These are phyloP conservation scores for Elaphomyces granulatus DNA, from an alignment of 495 filamentous ascomycete genomes.

Conservation along the genomic window DNA sequence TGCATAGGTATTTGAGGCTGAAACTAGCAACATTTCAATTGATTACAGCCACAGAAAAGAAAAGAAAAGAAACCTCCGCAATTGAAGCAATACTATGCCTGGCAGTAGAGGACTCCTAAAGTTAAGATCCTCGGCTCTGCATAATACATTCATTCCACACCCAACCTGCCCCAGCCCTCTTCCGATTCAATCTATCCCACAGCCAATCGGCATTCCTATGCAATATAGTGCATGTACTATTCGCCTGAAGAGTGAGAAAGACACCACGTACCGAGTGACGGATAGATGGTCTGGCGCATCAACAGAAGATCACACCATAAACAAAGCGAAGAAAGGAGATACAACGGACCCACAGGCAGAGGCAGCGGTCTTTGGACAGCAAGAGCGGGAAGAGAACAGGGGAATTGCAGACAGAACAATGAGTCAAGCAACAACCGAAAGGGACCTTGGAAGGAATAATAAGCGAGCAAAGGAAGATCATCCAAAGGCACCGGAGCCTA, in stretches of 20 bases:
- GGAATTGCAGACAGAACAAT: constrained; percentile 24
- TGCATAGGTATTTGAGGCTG: no score
- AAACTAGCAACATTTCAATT: no score
- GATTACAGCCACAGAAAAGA: no score
- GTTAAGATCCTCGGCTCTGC: constrained; percentile 2
- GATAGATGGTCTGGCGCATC: constrained; percentile 27
- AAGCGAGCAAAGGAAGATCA: constrained; percentile 45
- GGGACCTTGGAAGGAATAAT: constrained; percentile 28
- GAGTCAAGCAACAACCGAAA: constrained; percentile 28
- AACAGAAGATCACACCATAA: constrained; percentile 20
- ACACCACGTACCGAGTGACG: constrained; percentile 4
- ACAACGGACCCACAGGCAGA: constrained; percentile 24
- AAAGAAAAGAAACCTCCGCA: no score
- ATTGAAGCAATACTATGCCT: no score
- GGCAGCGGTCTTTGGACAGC: constrained; percentile 21
- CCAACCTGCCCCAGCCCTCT: constrained; percentile 5
- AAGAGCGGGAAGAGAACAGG: constrained; percentile 24
- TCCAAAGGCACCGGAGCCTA: constrained; percentile 47
- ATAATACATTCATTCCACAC: constrained; percentile 5
- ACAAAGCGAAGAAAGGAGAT: constrained; percentile 29
- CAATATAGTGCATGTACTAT: constrained; percentile 5
- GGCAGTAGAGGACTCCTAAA: constrained; percentile 6
- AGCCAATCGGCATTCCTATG: constrained; percentile 4
- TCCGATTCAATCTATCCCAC: constrained; percentile 10
- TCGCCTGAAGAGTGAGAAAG: constrained; percentile 7